Base-by-base conservation (phyloP, 2,329 filamentous ascomycete genomes). In the Aspergillus sergii region DNA sequence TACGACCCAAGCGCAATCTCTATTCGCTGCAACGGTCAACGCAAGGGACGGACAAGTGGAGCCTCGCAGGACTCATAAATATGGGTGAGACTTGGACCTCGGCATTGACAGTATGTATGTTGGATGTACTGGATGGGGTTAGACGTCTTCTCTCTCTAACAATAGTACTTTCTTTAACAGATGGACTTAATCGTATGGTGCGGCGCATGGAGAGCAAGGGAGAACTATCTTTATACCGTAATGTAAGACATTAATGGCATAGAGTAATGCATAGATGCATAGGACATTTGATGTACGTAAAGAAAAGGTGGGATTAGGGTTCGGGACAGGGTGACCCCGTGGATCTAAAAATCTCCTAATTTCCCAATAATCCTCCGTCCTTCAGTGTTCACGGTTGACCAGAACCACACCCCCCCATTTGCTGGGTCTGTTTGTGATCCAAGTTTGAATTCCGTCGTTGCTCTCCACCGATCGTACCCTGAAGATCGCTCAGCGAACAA, bases 381-480 rank as follows among this genome's bases (percentile, higher is more conserved):
- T 19, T 28, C 23, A 28, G 5, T 16, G 5, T 7, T 36, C 34
- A 36, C 34, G 14, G 14, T 16, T 16, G 34, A 16, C 6, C 14
- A 14, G 32, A 6, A 1, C 23, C 23, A 7, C 12, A 7, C 12
- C 23, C 43, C n/a, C 43, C 21, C 43, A 14, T 48, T 28, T 8
- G 4, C 8, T 48, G 45, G 45, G 45, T 26, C 45, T 28, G 11
- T 12, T 3, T 50, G 26, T 50, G 46, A 50, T 50, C 23, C 26
- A 50, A 50, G 26, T 50, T 50, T 26, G 46, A 28, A 28, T 28
- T 30, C 21, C 43, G 43, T 45, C 30, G n/a, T n/a, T 12, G 11
- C 51, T 55, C 51, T 26, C 51, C 51, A 39, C 51, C 32, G 51
- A 55, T 55, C n/a, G 51, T 55, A 41, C 32, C 51, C 51, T 39